Percentiles rank a stretch among this genome's conserved stretches.
phyloP scores from a whole-genome alignment of 495 filamentous ascomycete species.

The Penicillium argentinense region DNA sequence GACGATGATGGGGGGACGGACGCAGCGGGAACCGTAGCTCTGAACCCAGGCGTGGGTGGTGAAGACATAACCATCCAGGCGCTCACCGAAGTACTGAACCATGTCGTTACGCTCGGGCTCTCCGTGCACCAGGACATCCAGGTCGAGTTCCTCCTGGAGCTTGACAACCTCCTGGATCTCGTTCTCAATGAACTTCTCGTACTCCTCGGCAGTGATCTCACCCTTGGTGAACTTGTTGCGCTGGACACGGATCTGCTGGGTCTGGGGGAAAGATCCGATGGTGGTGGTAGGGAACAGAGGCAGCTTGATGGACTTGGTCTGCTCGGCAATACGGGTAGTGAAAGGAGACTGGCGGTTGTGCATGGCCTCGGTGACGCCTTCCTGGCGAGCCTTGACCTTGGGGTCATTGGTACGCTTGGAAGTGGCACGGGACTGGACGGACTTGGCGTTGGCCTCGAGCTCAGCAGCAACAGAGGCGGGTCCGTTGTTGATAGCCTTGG shows the following conservation, averaged over 20 bases:
- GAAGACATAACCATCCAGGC: conserved; percentile 94
- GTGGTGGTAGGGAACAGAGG: conserved; percentile 98
- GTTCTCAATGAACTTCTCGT: conserved; percentile 97
- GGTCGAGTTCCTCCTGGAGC: conserved; percentile 95
- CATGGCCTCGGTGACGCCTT: conserved; percentile 75
- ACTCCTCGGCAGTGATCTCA: conserved; percentile 86
- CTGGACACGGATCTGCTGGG: conserved; percentile 92
- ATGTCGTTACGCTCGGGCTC: conserved; percentile 99
- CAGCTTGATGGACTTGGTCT: conserved; percentile 84
- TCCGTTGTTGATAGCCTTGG: conserved; percentile 92
- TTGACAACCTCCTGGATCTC: conserved; percentile 91
- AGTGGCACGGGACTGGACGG: conserved; percentile 80
- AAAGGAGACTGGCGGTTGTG: conserved; percentile 92
- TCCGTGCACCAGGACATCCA: conserved; percentile 96
- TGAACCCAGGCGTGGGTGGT: conserved; percentile 99
- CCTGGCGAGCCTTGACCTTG: conserved; percentile 90
- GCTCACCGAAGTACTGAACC: conserved; percentile 99
- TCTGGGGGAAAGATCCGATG: conserved; percentile 99
- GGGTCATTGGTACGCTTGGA: conserved; percentile 96
- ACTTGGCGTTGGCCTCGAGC: conserved; percentile 92
- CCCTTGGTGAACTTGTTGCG: conserved; percentile 98
- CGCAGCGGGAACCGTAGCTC: conserved; percentile 95
- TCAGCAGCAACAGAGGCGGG: conserved; percentile 79
- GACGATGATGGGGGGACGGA: conserved; percentile 96
- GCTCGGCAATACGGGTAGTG: conserved; percentile 74